Evolutionary conservation across 2,329 filamentous ascomycete species (phyloP).

Genomic region (Monosporascus sp.): DNA sequence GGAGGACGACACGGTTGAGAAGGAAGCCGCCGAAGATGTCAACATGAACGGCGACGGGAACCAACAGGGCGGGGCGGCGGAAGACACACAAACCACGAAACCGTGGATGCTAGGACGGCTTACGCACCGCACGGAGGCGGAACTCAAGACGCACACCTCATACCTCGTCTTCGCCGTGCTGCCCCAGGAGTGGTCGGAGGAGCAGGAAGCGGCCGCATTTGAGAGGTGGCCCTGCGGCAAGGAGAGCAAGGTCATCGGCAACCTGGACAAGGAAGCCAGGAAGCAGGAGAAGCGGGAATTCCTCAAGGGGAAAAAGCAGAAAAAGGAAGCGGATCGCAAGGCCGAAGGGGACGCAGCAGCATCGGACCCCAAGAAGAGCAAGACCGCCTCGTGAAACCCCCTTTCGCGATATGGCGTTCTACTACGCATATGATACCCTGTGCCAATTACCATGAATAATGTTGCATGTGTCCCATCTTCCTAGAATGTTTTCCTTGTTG

Average conservation of each 20-base stretch:
- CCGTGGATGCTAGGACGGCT: conserved; percentile 71
- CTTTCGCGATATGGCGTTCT: neutral
- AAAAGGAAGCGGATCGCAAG: conserved; percentile 24
- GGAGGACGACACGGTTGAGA: conserved; percentile 18
- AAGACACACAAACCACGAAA: conserved; percentile 33
- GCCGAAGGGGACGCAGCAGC: conserved; percentile 10
- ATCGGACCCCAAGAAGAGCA: conserved; percentile 17
- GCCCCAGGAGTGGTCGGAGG: conserved; percentile 78
- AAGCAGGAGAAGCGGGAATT: conserved; percentile 53
- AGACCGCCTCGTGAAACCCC: conserved; percentile 6
- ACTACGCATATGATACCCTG: conserved; percentile 10
- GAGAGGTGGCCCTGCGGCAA: conserved; percentile 58
- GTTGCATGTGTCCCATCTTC: neutral
- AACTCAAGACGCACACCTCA: conserved; percentile 94
- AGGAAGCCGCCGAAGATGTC: conserved; percentile 24
- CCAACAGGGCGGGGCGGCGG: conserved; percentile 16
- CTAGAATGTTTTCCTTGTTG: neutral
- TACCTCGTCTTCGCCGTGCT: conserved; percentile 91
- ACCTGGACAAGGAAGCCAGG: conserved; percentile 46
- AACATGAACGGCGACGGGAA: conserved; percentile 23
- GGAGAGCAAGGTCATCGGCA: conserved; percentile 47
- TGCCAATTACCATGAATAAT: neutral
- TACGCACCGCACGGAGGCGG: conserved; percentile 74
- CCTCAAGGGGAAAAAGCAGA: conserved; percentile 41
- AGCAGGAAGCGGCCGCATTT: conserved; percentile 67